phyloP scores from a whole-genome alignment of 148 eudicot species.

The Gaultheria prostrata region DNA sequence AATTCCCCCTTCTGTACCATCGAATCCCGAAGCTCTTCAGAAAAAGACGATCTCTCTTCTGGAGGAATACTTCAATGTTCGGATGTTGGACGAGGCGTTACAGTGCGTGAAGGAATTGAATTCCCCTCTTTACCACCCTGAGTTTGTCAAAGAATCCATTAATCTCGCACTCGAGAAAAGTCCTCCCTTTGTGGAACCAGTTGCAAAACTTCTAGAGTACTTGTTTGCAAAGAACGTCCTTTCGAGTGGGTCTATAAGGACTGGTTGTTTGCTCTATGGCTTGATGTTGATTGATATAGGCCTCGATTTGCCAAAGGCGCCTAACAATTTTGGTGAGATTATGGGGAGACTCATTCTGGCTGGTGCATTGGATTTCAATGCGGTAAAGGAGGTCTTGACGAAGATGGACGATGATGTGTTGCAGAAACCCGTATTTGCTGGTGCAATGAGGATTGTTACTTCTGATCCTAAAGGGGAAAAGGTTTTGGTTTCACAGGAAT shows the following conservation, averaged over 20 bases:
- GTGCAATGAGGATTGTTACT: constrained; percentile 36
- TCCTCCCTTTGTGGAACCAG: constrained; percentile 66
- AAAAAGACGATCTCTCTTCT: constrained; percentile 61
- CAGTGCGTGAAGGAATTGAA: constrained; percentile 74
- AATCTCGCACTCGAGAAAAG: constrained; percentile 71
- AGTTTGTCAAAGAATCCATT: constrained; percentile 77
- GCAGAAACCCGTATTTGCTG: constrained; percentile 54
- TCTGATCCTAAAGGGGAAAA: constrained; percentile 46
- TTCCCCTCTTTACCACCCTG: constrained; percentile 62
- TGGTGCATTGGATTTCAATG: constrained; percentile 53
- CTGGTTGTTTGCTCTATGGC: constrained; percentile 67
- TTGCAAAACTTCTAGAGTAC: constrained; percentile 63
- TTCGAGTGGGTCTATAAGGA: constrained; percentile 42
- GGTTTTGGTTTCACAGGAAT: constrained; percentile 59
- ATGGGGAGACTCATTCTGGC: constrained; percentile 55
- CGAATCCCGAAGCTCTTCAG: constrained; percentile 44
- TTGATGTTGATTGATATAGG: constrained; percentile 69
- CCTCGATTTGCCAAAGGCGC: constrained; percentile 90
- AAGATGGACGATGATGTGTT: constrained; percentile 61
- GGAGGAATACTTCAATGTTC: constrained; percentile 74
- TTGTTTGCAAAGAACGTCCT: constrained; percentile 57
- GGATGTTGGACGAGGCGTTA: constrained; percentile 71
- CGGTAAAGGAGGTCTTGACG: constrained; percentile 51
- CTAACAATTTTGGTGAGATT: constrained; percentile 76
- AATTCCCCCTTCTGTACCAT: constrained; percentile 20